Conservation (phyloP, 1,284 basidiomycete species). For the Melampsora larici-populina region DNA sequence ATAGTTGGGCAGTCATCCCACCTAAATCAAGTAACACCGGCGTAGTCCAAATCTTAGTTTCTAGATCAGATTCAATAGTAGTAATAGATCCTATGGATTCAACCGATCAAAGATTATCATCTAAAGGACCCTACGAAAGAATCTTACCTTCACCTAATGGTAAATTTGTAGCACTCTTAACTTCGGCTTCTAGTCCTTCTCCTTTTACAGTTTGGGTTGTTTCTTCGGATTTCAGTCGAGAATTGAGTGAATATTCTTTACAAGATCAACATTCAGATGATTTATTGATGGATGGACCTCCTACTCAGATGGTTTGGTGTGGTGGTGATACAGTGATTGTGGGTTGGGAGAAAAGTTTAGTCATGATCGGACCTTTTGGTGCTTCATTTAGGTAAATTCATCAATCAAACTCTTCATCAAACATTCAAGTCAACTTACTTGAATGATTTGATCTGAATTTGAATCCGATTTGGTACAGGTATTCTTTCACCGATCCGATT, state of each 20-base stretch:
- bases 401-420: too few relatives aligned
- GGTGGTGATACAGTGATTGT: constrained; percentile 90
- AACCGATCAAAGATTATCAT: constrained; percentile 62
- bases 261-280: constrained; percentile 50
- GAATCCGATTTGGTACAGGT: constrained; percentile 59
- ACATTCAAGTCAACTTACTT: too few relatives aligned
- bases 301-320: constrained; percentile 80
- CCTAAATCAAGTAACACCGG: constrained; percentile 18
- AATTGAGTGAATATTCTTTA: constrained; percentile 74
- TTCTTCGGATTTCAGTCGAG: constrained; percentile 83
- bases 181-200: constrained; percentile 54
- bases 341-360: constrained; percentile 72
- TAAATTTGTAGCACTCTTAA: constrained; percentile 81
- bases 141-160: constrained; percentile 88
- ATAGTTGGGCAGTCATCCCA: constrained; percentile 35
- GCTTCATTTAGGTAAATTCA: constrained; percentile 56
- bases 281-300: constrained; percentile 48
- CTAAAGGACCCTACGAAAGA: constrained; percentile 77
- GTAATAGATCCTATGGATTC: constrained; percentile 13
- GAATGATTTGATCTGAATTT: not conserved
- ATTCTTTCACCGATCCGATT: constrained; percentile 71
- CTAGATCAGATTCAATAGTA: not conserved
- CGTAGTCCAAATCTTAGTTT: constrained; percentile 8
- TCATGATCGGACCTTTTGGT: constrained; percentile 87
- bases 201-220: constrained; percentile 78